Evolutionary conservation across 2,329 filamentous ascomycete species (phyloP).

Genomic region (Penicillium sp.): DNA sequence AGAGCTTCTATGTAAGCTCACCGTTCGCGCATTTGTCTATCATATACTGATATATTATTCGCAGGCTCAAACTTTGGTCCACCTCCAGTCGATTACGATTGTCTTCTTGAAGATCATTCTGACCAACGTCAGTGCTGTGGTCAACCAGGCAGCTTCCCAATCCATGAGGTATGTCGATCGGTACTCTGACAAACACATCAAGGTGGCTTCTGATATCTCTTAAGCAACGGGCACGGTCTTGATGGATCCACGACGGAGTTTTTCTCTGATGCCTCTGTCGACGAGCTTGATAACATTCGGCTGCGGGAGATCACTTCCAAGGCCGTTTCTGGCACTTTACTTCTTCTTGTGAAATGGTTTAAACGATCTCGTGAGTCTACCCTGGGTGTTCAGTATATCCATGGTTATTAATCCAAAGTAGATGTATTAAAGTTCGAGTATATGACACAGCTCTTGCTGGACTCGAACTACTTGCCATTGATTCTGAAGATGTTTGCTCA

Average conservation of each 20-base stretch:
- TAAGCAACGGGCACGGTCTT: slow-evolving; percentile 28
- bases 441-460: slow-evolving; percentile 84
- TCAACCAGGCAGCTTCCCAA: slow-evolving; percentile 57
- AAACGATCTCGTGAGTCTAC: slow-evolving; percentile 80
- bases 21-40: background rate
- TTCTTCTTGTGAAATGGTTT: slow-evolving; percentile 94
- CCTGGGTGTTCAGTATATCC: too few species aligned
- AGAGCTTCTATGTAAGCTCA: slow-evolving; percentile 76
- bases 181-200: background rate
- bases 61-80: slow-evolving; percentile 72
- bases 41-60: slow-evolving; percentile 5
- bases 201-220: background rate
- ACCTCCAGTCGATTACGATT: slow-evolving; percentile 89
- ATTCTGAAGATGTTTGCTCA: slow-evolving; percentile 91
- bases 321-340: slow-evolving; percentile 82
- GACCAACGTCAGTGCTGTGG: slow-evolving; percentile 81
- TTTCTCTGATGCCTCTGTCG: slow-evolving; percentile 48
- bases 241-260: slow-evolving; percentile 29
- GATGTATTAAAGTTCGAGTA: slow-evolving; percentile 96
- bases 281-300: slow-evolving; percentile 79
- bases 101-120: slow-evolving; percentile 87
- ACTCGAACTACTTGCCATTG: slow-evolving; percentile 91
- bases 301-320: slow-evolving; percentile 86
- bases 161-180: slow-evolving; percentile 48
- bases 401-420: slow-evolving; percentile 37